Conservation (phyloP, 805 yeast genomes). For the Metschnikowia bowlesiae region DNA sequence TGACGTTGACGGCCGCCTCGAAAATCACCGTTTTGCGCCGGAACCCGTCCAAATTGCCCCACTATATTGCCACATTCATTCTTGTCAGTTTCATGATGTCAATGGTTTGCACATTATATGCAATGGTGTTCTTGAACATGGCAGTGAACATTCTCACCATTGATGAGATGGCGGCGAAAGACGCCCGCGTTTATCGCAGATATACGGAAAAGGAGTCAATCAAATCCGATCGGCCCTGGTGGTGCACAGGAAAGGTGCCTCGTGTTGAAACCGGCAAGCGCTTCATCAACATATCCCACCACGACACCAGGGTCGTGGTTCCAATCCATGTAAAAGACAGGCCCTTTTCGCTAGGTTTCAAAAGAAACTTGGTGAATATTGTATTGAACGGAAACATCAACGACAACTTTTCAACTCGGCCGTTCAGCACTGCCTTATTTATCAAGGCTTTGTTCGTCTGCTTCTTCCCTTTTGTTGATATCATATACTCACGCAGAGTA, state of each 20-base stretch:
- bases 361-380: slow-evolving; percentile 33
- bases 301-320: slow-evolving; percentile 35
- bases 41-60: slow-evolving; percentile 35
- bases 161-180: slow-evolving; percentile 45
- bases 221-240: slow-evolving; percentile 11
- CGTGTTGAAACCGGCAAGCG: slow-evolving; percentile 33
- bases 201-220: not conserved
- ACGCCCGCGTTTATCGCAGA: slow-evolving; percentile 27
- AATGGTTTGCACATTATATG: slow-evolving; percentile 40
- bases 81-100: slow-evolving; percentile 42
- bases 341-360: slow-evolving; percentile 37
- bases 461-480: slow-evolving; percentile 12
- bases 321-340: slow-evolving; percentile 24
- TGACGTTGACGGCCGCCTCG: slow-evolving; percentile 22
- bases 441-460: slow-evolving; percentile 1
- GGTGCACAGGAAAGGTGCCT: slow-evolving; percentile 15
- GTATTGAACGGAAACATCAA: slow-evolving; percentile 14
- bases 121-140: slow-evolving; percentile 44
- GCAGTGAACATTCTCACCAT: slow-evolving; percentile 50
- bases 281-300: slow-evolving; percentile 40
- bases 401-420: not conserved
- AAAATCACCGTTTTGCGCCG: slow-evolving; percentile 20
- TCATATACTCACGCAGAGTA: not conserved
- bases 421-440: not conserved
- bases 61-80: slow-evolving; percentile 46